Evolutionary conservation across 2,329 filamentous ascomycete species (phyloP), one percentile per base, ranked within the genome.

Genomic region (Claviceps spartinae): DNA sequence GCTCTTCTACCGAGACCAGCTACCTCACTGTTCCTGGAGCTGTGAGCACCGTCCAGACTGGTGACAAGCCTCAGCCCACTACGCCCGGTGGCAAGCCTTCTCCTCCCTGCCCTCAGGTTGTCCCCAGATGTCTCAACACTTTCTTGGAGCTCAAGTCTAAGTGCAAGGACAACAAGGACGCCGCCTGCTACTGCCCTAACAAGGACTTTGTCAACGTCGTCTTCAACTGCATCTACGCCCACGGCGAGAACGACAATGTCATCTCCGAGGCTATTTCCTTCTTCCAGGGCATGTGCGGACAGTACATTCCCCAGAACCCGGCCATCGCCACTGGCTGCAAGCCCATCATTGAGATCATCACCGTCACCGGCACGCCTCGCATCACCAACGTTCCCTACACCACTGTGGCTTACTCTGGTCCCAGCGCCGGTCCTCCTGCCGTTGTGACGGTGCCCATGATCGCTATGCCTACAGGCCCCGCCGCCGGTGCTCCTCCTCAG

Each of bases 121-220:
- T 96, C 48, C 90, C 91, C 57, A 81, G 81, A 64, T 97, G 91
- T 75, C 73, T 97, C 71, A 93, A 91, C 79, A 94, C 89, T 62
- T 96, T 88, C 87, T 71, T 95, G 62, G 78, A 80, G 65, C 70
- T 76, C 55, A 78, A 85, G 49, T 55, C 62, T 49, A 73, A 78
- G 64, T 97, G 91, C 80, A 76, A 77, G 61, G 82, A 87, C 72
- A 95, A 95, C 82, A 83, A 85, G 44, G 88, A 95, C 64, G 71
- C 76, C 54, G 69, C 72, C 59, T 97, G 91, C 81, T 95, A 87
- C 83, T 97, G 91, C 81, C 85, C 86, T 60, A 78, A 85, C 64
- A 67, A 76, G 55, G 72, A 80, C 52, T 91, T 93, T 70, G 86
- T 89, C 64, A 74, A 81, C 67, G 83, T 83, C 63, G 81, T 96